These are phyloP conservation scores for Pyricularia sp. DNA, from an alignment of 2,329 filamentous ascomycete species.

Conservation along the genomic window DNA sequence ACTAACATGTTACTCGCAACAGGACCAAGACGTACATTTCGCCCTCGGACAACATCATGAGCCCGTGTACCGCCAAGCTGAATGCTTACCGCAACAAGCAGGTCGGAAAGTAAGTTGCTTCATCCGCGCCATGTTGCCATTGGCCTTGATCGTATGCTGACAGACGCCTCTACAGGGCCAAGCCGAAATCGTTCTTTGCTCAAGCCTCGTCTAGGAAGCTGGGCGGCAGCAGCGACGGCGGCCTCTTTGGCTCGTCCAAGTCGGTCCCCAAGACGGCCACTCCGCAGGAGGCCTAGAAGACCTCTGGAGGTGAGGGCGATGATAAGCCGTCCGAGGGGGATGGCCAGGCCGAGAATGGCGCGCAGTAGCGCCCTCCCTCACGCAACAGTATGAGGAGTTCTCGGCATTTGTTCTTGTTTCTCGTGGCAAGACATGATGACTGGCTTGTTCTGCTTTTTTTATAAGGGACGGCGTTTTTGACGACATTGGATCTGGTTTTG, in stretches of 20 bases:
- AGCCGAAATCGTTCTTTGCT: constrained; percentile 56
- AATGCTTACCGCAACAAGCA: constrained; percentile 70
- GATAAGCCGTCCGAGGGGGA: not conserved
- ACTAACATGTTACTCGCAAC: constrained; percentile 1
- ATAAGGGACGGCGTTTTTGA: not conserved
- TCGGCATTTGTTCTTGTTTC: not conserved
- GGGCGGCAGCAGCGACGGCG: constrained; percentile 32
- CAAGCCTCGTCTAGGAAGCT: constrained; percentile 52
- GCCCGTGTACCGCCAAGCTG: constrained; percentile 72
- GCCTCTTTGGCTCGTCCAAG: constrained; percentile 18
- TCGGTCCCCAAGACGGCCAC: not conserved
- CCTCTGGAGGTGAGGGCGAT: not conserved
- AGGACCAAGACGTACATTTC: constrained; percentile 48
- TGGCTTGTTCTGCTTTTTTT: not conserved
- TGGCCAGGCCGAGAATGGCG: not conserved
- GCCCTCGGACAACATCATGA: constrained; percentile 82
- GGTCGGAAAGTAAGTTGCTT: constrained; percentile 53
- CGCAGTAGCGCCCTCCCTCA: not conserved
- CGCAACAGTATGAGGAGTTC: not conserved
- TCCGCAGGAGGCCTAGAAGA: not conserved
- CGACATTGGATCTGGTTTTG: not conserved
- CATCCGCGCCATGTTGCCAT: not conserved
- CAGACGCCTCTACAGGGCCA: constrained; percentile 30
- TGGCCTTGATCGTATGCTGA: not conserved
- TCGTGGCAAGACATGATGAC: not conserved